Evolutionary conservation across 805 yeast species (phyloP).

Genomic region (Nakazawaea ambrosiae): DNA sequence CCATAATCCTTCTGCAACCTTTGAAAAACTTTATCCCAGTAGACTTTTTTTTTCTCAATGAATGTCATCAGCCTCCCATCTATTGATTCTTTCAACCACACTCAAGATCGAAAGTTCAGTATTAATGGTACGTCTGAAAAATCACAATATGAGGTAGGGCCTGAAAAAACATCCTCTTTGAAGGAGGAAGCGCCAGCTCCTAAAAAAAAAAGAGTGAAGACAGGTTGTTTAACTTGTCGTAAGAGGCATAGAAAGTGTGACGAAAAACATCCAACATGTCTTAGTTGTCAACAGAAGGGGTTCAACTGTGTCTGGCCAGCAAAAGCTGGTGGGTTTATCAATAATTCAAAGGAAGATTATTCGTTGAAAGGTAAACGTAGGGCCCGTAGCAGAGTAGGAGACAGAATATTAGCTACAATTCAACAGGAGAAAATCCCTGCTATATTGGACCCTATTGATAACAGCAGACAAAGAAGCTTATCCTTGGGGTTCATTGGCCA

Average conservation of each 20-base stretch:
- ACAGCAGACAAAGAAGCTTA: constrained; percentile 6
- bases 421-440: constrained; percentile 9
- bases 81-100: constrained; percentile 1
- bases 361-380: not conserved
- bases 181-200: not conserved
- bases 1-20: not conserved
- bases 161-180: too few relatives aligned
- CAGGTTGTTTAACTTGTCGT: constrained; percentile 47
- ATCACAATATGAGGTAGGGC: not conserved
- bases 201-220: constrained; percentile 26
- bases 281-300: constrained; percentile 31
- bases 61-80: constrained; percentile 3
- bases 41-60: not conserved
- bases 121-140: too few relatives aligned
- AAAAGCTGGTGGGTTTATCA: constrained; percentile 20
- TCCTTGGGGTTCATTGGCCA: constrained; percentile 1
- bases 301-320: constrained; percentile 32
- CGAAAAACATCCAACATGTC: constrained; percentile 47
- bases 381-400: constrained; percentile 5
- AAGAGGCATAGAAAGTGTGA: constrained; percentile 50
- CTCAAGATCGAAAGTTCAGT: too few relatives aligned
- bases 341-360: constrained; percentile 21
- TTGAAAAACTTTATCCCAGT: not conserved
- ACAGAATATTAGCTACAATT: constrained; percentile 5
- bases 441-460: not conserved